A percentile compares a stretch with the other conserved stretches of the same genome.
Evolutionary conservation across 371 early-diverging fungal genomes (phyloP).

Genomic region (Rhizomucor pusillus): DNA sequence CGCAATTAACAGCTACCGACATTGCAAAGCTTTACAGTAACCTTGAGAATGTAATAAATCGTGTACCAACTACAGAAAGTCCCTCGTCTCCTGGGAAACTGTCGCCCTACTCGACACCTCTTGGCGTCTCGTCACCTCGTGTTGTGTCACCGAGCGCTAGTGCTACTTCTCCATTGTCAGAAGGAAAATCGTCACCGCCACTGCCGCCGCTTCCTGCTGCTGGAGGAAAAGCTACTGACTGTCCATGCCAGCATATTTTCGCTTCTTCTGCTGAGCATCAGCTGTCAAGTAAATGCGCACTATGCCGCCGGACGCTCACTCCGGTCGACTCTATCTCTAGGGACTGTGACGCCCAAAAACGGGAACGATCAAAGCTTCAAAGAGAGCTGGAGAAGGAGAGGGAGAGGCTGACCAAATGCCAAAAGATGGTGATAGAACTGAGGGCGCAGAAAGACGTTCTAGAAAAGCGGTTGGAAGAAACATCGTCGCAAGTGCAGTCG

Average conservation of each 20-base stretch:
- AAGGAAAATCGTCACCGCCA: neutral
- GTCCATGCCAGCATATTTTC: slow-evolving; percentile 40
- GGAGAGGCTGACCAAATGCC: slow-evolving; percentile 31
- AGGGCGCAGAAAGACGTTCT: slow-evolving; percentile 37
- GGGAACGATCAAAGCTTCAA: slow-evolving; percentile 37
- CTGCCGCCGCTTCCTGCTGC: neutral
- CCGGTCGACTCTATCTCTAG: neutral
- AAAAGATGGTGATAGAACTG: slow-evolving; percentile 30
- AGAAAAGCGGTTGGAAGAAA: slow-evolving; percentile 36
- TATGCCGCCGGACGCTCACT: slow-evolving; percentile 51
- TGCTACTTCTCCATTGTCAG: slow-evolving; percentile 2
- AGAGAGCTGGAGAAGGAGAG: slow-evolving; percentile 38
- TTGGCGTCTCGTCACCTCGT: neutral
- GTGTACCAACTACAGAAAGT: slow-evolving; percentile 1
- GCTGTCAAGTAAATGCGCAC: slow-evolving; percentile 30
- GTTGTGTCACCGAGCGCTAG: neutral
- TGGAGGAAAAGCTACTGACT: slow-evolving; percentile 13
- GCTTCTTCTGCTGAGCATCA: slow-evolving; percentile 15
- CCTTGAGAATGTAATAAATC: slow-evolving; percentile 15
- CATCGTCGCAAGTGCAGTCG: slow-evolving; percentile 42
- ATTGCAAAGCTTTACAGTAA: slow-evolving; percentile 17
- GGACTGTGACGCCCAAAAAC: slow-evolving; percentile 39
- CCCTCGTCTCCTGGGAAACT: neutral
- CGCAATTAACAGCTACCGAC: slow-evolving; percentile 43
- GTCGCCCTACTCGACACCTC: neutral